phyloP scores from a whole-genome alignment of 192 early-diverging fungal genomes.

The Spinellus fusiger region DNA sequence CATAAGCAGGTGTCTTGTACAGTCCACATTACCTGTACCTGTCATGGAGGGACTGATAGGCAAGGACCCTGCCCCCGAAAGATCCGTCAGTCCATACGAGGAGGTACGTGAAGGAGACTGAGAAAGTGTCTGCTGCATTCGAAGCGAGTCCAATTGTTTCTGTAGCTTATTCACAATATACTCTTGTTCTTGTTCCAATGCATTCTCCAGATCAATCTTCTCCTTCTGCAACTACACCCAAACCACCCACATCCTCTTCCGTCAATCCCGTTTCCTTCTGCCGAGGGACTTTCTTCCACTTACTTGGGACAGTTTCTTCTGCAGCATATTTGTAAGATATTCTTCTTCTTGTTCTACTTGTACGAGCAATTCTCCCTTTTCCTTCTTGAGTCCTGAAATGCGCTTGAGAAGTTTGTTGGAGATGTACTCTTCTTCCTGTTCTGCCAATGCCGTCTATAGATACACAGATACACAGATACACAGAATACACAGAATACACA shows the following conservation, averaged over 20 bases:
- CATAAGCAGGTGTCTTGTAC: background rate
- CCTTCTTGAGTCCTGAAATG: slow-evolving; percentile 69
- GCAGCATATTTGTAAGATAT: slow-evolving; percentile 71
- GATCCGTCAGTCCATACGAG: background rate
- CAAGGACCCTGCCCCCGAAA: background rate
- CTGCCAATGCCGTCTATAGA: slow-evolving; percentile 45
- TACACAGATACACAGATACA: background rate
- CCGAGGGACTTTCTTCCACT: background rate
- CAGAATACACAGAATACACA: background rate
- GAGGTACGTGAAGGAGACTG: background rate
- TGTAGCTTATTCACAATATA: slow-evolving; percentile 86
- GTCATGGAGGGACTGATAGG: background rate
- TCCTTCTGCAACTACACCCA: slow-evolving; percentile 82
- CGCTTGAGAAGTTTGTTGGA: slow-evolving; percentile 69
- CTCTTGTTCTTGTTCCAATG: slow-evolving; percentile 89
- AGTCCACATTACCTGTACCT: background rate
- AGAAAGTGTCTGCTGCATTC: slow-evolving; percentile 29
- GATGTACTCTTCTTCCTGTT: slow-evolving; percentile 72
- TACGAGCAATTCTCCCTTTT: slow-evolving; percentile 69
- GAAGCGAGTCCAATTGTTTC: slow-evolving; percentile 65
- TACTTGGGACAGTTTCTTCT: slow-evolving; percentile 63
- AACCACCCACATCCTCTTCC: background rate
- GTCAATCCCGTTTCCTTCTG: background rate
- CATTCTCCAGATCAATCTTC: slow-evolving; percentile 85
- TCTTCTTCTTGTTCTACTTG: slow-evolving; percentile 81